These are phyloP conservation scores for Cladosporium sp. DNA, from an alignment of 2,329 filamentous ascomycete genomes.

Conservation along the genomic window DNA sequence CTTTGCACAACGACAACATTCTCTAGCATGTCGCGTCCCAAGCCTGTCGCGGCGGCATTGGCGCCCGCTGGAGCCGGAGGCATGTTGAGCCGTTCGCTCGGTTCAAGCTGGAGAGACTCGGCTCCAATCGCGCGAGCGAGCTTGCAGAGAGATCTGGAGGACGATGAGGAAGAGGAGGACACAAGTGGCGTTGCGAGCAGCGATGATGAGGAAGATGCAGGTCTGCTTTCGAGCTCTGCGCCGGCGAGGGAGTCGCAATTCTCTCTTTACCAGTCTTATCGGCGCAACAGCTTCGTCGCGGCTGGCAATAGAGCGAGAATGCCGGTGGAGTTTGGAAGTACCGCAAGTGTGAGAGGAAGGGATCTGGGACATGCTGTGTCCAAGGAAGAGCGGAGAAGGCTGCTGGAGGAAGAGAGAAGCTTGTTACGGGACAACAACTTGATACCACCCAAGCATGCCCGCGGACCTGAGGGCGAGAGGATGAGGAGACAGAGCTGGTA, in stretches of 20 bases:
- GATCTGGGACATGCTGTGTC: slow-evolving; percentile 43
- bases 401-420: slow-evolving; percentile 57
- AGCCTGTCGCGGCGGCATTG: slow-evolving; percentile 13
- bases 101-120: slow-evolving; percentile 19
- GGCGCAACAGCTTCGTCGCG: slow-evolving; percentile 73
- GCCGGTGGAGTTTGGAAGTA: slow-evolving; percentile 54
- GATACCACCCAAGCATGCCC: slow-evolving; percentile 51
- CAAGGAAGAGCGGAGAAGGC: slow-evolving; percentile 52
- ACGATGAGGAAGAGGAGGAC: slow-evolving; percentile 25
- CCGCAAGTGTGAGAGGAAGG: slow-evolving; percentile 52
- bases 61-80: slow-evolving; percentile 2
- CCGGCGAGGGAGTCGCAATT: slow-evolving; percentile 25
- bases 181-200: neutral
- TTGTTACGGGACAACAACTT: slow-evolving; percentile 60
- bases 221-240: slow-evolving; percentile 20
- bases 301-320: slow-evolving; percentile 61
- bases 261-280: slow-evolving; percentile 66
- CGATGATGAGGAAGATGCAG: slow-evolving; percentile 16
- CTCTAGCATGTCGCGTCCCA: slow-evolving; percentile 18
- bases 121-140: slow-evolving; percentile 27
- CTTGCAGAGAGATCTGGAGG: slow-evolving; percentile 29
- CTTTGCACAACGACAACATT: neutral
- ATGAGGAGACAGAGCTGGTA: slow-evolving; percentile 20
- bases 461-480: neutral
- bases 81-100: slow-evolving; percentile 14